A percentile compares a stretch with the other conserved stretches of the same genome.
Conservation (phyloP, 257 asterid genomes). For the Haberlea rhodopensis region DNA sequence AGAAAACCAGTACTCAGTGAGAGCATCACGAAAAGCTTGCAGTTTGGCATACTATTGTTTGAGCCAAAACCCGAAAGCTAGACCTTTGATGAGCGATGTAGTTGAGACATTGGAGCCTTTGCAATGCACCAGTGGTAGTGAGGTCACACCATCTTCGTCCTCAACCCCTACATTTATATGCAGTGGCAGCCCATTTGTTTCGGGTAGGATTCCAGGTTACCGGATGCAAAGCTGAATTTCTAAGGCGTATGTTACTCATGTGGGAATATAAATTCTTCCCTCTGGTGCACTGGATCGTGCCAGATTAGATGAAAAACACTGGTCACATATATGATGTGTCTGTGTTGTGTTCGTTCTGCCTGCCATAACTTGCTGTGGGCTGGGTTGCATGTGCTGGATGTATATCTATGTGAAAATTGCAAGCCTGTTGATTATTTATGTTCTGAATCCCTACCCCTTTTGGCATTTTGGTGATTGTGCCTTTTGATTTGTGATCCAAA, state of each 20-base stretch:
- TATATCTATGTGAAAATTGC: constrained; percentile 33
- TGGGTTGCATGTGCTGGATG: constrained; percentile 34
- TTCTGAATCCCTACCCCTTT: constrained; percentile 22
- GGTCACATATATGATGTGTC: constrained; percentile 28
- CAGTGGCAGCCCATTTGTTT: constrained; percentile 57
- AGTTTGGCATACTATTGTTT: constrained; percentile 97
- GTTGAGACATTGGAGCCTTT: constrained; percentile 95
- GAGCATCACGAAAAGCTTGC: constrained; percentile 99
- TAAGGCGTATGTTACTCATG: constrained; percentile 50
- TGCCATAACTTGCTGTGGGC: too few relatives aligned
- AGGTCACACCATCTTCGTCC: constrained; percentile 45
- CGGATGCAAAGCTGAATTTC: constrained; percentile 59
- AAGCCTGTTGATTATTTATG: constrained; percentile 39
- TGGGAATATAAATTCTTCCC: constrained; percentile 68
- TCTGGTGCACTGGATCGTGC: constrained; percentile 72
- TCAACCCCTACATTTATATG: constrained; percentile 49
- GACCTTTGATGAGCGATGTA: constrained; percentile 98
- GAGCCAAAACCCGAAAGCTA: constrained; percentile 97
- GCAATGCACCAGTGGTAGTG: constrained; percentile 60
- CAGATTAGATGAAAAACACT: constrained; percentile 63
- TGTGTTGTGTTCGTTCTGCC: too few relatives aligned
- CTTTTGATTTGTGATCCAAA: background rate
- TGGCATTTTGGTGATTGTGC: background rate
- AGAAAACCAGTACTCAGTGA: constrained; percentile 82
- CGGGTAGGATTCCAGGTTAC: constrained; percentile 58